Conservation (phyloP, 2,329 filamentous ascomycete species). For the Fusarium phyllophilum region DNA sequence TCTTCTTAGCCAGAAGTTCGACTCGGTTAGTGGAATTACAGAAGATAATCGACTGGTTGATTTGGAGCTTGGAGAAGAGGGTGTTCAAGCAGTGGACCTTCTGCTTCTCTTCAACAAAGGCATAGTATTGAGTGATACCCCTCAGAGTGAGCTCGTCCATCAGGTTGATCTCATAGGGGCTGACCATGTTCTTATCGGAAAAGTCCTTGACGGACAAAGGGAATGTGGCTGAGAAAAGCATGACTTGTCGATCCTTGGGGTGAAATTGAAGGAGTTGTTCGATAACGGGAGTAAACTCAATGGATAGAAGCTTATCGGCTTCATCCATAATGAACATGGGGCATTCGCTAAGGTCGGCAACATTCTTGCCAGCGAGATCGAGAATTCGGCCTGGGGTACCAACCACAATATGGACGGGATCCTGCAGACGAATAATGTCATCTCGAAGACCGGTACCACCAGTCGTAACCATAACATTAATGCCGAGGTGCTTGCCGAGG, state of each 20-base stretch:
- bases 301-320: slow-evolving; percentile 95
- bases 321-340: slow-evolving; percentile 99
- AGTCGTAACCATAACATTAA: slow-evolving; percentile 99
- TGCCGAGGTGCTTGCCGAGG: slow-evolving; percentile 92
- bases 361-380: slow-evolving; percentile 94
- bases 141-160: slow-evolving; percentile 99
- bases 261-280: slow-evolving; percentile 96
- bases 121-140: slow-evolving; percentile 99
- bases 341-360: slow-evolving; percentile 95
- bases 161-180: slow-evolving; percentile 97
- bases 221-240: slow-evolving; percentile 99
- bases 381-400: slow-evolving; percentile 96
- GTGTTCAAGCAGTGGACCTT: slow-evolving; percentile 99
- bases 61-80: slow-evolving; percentile 97
- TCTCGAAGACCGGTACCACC: slow-evolving; percentile 95
- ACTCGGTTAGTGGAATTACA: slow-evolving; percentile 99
- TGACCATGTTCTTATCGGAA: slow-evolving; percentile 97
- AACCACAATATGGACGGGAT: slow-evolving; percentile 96
- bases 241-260: slow-evolving; percentile 96
- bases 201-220: slow-evolving; percentile 97
- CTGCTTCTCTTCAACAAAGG: slow-evolving; percentile 98
- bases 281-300: slow-evolving; percentile 96
- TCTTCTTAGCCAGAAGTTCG: slow-evolving; percentile 97
- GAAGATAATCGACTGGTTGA: slow-evolving; percentile 99
- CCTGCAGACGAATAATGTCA: slow-evolving; percentile 94